Percentiles rank a stretch among this genome's conserved stretches.
phyloP scores from a whole-genome alignment of 306 rosid genomes.

The Vigna nakashimae region DNA sequence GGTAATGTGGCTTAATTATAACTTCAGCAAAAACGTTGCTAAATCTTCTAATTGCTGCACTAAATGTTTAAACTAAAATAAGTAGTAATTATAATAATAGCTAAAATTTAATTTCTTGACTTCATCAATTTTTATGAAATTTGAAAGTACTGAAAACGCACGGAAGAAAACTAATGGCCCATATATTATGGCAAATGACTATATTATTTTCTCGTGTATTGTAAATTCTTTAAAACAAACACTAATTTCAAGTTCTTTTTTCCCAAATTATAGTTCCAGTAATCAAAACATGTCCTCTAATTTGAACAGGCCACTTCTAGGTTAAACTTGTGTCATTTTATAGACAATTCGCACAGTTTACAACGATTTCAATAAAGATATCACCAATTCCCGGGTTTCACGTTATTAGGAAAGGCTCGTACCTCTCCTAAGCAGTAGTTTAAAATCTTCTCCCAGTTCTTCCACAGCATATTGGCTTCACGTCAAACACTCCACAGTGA shows the following conservation, averaged over 20 bases:
- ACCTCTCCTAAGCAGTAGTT: neutral
- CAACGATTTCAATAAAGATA: neutral
- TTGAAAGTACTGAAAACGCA: neutral
- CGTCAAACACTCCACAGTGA: constrained; percentile 28
- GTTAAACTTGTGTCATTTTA: neutral
- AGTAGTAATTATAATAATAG: neutral
- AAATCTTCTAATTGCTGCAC: neutral
- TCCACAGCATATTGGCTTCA: constrained; percentile 29
- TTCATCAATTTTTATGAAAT: neutral
- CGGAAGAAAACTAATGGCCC: neutral
- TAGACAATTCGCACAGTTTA: neutral
- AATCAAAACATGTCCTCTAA: neutral
- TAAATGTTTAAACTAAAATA: neutral
- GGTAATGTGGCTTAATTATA: neutral
- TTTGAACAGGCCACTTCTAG: constrained; percentile 1
- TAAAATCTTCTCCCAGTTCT: constrained; percentile 1
- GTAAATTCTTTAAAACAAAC: neutral
- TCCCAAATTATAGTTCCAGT: neutral
- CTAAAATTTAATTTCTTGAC: neutral
- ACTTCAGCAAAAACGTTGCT: neutral
- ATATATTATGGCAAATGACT: neutral
- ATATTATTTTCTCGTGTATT: neutral
- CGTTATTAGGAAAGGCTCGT: neutral
- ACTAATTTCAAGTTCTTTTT: neutral
- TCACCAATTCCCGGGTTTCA: neutral